Evolutionary conservation across 2,329 filamentous ascomycete species (phyloP).

Genomic region (Elsinoe perseae): DNA sequence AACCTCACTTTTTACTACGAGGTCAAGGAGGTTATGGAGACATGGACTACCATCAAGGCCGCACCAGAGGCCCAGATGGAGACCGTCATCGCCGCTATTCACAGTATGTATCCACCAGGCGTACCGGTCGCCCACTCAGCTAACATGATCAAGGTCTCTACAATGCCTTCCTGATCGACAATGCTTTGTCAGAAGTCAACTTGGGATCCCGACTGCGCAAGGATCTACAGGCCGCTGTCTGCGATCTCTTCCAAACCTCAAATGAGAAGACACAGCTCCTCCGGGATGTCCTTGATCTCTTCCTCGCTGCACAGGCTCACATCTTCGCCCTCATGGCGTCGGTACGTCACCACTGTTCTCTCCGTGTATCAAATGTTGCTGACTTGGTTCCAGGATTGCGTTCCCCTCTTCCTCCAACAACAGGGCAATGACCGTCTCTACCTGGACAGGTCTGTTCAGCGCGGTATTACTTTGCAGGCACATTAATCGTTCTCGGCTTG

Average conservation of each 20-base stretch:
- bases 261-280: neutral
- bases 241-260: neutral
- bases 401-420: neutral
- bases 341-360: neutral
- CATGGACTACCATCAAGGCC: neutral
- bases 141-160: too few species aligned
- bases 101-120: too few species aligned
- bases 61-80: slow-evolving; percentile 1
- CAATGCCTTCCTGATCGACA: slow-evolving; percentile 1
- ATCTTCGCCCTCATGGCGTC: neutral
- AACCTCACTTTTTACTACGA: slow-evolving; percentile 1
- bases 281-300: neutral
- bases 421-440: neutral
- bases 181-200: neutral
- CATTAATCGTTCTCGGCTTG: neutral
- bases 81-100: neutral
- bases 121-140: too few species aligned
- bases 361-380: neutral
- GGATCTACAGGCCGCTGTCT: neutral
- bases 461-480: neutral
- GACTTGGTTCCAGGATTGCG: neutral
- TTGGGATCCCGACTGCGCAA: neutral
- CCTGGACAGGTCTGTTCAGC: neutral
- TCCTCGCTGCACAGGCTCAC: neutral
- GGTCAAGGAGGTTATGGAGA: neutral